These are phyloP conservation scores for Parastagonospora nodorum DNA, from an alignment of 2,329 filamentous ascomycete genomes.

Conservation along the genomic window DNA sequence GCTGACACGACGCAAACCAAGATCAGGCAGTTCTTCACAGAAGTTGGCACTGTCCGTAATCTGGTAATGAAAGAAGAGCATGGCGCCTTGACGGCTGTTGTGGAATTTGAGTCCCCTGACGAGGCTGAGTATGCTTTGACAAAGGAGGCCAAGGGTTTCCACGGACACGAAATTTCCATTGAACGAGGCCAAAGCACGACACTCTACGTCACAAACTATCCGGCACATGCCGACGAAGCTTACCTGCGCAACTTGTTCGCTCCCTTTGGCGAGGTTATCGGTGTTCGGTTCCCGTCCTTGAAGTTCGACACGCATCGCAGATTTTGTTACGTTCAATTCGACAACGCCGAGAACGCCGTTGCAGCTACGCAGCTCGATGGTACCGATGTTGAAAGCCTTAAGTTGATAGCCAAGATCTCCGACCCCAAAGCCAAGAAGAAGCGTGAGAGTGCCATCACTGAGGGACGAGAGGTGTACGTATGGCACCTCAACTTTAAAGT, in stretches of 20 bases:
- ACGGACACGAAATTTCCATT: slow-evolving; percentile 74
- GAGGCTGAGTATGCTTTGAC: slow-evolving; percentile 82
- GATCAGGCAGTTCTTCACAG: slow-evolving; percentile 87
- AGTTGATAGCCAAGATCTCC: slow-evolving; percentile 79
- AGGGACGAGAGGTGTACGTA: slow-evolving; percentile 85
- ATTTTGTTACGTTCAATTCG: slow-evolving; percentile 96
- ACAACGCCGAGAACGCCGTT: slow-evolving; percentile 51
- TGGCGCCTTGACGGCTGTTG: slow-evolving; percentile 69
- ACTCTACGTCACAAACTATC: slow-evolving; percentile 90
- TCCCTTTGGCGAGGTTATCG: slow-evolving; percentile 78
- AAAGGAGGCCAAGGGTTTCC: slow-evolving; percentile 79
- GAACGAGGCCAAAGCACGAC: slow-evolving; percentile 77
- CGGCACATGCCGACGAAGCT: slow-evolving; percentile 72
- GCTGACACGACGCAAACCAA: slow-evolving; percentile 70
- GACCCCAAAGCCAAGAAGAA: slow-evolving; percentile 78
- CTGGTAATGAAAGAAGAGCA: slow-evolving; percentile 70
- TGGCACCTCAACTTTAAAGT: slow-evolving; percentile 84
- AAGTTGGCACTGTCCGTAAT: slow-evolving; percentile 83
- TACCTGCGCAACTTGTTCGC: slow-evolving; percentile 70
- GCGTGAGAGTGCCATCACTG: slow-evolving; percentile 79
- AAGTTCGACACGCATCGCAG: slow-evolving; percentile 86
- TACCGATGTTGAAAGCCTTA: slow-evolving; percentile 68
- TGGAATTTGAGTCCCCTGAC: slow-evolving; percentile 83
- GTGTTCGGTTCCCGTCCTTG: slow-evolving; percentile 86
- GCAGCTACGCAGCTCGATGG: slow-evolving; percentile 74